Evolutionary conservation across 352 stramenopile species (phyloP).

Genomic region (Phytophthora crassamura): DNA sequence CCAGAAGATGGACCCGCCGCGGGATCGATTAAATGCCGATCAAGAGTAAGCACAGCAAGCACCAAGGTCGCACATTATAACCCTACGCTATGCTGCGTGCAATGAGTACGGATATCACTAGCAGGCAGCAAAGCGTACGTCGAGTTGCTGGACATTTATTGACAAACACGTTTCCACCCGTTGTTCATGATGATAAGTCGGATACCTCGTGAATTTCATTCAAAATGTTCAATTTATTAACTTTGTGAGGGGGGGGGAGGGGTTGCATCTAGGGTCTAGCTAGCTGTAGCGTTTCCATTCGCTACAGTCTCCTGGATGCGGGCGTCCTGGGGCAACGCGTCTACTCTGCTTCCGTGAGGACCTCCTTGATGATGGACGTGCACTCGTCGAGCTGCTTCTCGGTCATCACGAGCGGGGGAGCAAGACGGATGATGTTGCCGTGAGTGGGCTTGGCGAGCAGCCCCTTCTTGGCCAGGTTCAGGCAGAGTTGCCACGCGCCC

Average conservation of each 20-base stretch:
- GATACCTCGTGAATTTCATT: constrained; percentile 1
- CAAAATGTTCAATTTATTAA: constrained; percentile 4
- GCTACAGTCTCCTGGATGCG: constrained; percentile 2
- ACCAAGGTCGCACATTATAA: constrained; percentile 25
- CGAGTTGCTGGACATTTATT: constrained; percentile 23
- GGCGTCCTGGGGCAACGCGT: constrained; percentile 2
- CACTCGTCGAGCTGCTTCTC: constrained; percentile 94
- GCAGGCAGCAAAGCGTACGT: constrained; percentile 16
- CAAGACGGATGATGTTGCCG: constrained; percentile 98
- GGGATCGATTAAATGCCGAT: constrained; percentile 75
- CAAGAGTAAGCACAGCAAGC: constrained; percentile 22
- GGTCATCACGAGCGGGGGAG: constrained; percentile 95
- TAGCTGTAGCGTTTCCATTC: constrained; percentile 17
- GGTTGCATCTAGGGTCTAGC: constrained; percentile 8
- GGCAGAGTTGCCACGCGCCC: constrained; percentile 95
- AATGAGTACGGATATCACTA: constrained; percentile 27
- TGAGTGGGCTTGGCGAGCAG: constrained; percentile 99
- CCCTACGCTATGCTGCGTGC: constrained; percentile 17
- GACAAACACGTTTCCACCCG: constrained; percentile 16
- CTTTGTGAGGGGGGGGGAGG: not conserved
- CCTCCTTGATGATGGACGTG: constrained; percentile 83
- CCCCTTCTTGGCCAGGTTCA: constrained; percentile 95
- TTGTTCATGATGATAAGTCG: too few relatives aligned
- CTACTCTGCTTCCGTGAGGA: constrained; percentile 74
- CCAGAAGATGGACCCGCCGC: constrained; percentile 88